Base-by-base conservation (phyloP, 441 rosid genomes). In the Pelargonium myrrhifolium region DNA sequence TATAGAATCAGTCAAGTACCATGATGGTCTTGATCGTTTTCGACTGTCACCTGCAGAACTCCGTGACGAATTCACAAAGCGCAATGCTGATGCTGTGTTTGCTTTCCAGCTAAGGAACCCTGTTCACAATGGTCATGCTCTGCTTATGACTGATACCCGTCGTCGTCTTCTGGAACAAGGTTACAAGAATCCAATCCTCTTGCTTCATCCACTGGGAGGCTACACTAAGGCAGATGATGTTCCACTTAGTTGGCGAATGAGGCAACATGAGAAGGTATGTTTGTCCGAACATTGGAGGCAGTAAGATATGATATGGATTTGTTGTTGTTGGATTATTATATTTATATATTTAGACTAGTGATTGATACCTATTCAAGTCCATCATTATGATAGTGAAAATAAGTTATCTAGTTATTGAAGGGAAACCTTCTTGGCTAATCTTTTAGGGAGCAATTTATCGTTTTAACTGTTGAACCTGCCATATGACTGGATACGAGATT, bases 31-130 rank as follows among this genome's bases (percentile, higher is more conserved):
- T 49, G 97, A 93, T 71, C 90, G 81, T 15, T 93, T 81, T 55
- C 87, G 97, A 67, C 71, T 90, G 61, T 93, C 97, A 0, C 98
- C 96, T 39, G 78, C 88, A 8, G 78, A 88, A 70, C 90, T 93
- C 43, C 89, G 92, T 1, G 72, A 85, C 72, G 96, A 89, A 81
- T 78, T 93, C 14, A 77, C 82, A 8, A 87, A 68, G 82, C 89
- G 99, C 72, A 82, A 86, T 20, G 96, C 99, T 0, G 99, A 93
- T 83, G 97, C 96, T 14, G 95, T 93, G n/a, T 93, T 93, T 78
- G 96, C 97, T 68, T 90, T 90, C 80, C 98, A 93, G 89, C 85
- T 90, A 11, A 87, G 97, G 75, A 93, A 93, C 74, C 98, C 97
- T 9, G 98, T 93, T 11, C 98, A 93, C 67, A 93, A 93, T 73